These are phyloP conservation scores for Balamuthia mandrillaris DNA, from an alignment of 208 protist species.

Conservation along the genomic window DNA sequence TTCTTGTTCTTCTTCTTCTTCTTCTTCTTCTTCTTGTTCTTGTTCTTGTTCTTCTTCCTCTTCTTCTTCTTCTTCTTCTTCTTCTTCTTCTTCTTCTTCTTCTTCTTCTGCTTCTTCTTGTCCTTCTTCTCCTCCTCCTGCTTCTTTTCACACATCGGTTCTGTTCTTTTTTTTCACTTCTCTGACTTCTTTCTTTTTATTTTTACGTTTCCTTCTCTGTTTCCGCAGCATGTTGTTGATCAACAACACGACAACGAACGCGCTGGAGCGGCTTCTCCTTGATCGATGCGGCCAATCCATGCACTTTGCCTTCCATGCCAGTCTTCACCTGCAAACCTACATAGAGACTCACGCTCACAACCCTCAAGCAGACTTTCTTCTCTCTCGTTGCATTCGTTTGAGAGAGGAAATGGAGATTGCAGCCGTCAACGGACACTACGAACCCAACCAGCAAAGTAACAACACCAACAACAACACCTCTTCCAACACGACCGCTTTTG, in stretches of 20 bases:
- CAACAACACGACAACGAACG: neutral
- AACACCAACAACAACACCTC: too few relatives aligned
- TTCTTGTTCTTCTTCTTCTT: too few relatives aligned
- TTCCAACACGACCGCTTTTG: too few relatives aligned
- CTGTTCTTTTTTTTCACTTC: neutral
- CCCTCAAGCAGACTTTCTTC: too few relatives aligned
- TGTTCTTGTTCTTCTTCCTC: too few relatives aligned
- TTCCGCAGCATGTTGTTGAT: neutral
- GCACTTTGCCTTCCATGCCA: slow-evolving; percentile 3
- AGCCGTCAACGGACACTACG: slow-evolving; percentile 14
- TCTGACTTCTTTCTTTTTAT: neutral
- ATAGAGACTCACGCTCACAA: too few relatives aligned
- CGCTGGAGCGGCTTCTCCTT: neutral
- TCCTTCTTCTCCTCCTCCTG: neutral
- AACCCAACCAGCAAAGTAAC: too few relatives aligned
- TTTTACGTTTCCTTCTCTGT: neutral
- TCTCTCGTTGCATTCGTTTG: neutral
- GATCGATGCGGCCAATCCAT: neutral
- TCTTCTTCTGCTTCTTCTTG: too few relatives aligned
- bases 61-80: too few relatives aligned
- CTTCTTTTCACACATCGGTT: neutral
- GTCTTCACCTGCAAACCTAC: neutral
- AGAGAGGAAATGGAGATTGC: slow-evolving; percentile 6
- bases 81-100: too few relatives aligned
- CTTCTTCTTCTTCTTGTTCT: too few relatives aligned